Evolutionary conservation across 345 rosid species (phyloP).

Genomic region (Hibiscus mutabilis): DNA sequence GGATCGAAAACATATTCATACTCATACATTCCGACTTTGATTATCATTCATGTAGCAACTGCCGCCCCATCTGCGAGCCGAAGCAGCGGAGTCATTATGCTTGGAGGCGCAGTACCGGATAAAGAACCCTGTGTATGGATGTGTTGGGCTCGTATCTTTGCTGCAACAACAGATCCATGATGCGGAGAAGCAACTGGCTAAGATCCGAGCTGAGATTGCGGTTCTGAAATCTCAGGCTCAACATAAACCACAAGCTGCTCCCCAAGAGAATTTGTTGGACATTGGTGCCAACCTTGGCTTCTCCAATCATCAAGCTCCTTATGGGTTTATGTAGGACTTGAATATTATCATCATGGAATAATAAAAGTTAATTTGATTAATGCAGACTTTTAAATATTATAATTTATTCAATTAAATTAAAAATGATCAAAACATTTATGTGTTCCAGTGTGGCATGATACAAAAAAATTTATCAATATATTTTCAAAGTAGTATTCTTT

Average conservation of each 20-base stretch:
- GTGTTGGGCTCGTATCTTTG: slow-evolving; percentile 37
- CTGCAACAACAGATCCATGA: slow-evolving; percentile 44
- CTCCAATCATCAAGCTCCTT: not conserved
- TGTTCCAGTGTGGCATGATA: too few relatives aligned
- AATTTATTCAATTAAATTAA: too few relatives aligned
- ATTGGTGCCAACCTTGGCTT: not conserved
- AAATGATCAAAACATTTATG: too few relatives aligned
- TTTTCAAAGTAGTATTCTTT: too few relatives aligned
- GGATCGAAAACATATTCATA: too few relatives aligned
- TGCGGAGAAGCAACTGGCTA: slow-evolving; percentile 34
- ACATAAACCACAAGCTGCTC: not conserved
- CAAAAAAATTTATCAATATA: too few relatives aligned
- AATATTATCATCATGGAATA: not conserved
- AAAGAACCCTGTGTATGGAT: slow-evolving; percentile 56
- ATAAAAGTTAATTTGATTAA: not conserved
- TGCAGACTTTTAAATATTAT: not conserved
- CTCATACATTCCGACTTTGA: too few relatives aligned
- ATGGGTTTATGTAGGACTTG: not conserved
- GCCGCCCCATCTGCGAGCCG: slow-evolving; percentile 31
- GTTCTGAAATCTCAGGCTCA: not conserved
- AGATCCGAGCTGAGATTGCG: slow-evolving; percentile 41
- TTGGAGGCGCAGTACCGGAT: slow-evolving; percentile 52
- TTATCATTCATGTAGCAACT: slow-evolving; percentile 28
- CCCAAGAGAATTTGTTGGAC: not conserved
- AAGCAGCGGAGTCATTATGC: slow-evolving; percentile 44